phyloP scores from a whole-genome alignment of 75 land plant species.

The Azolla pinnata region DNA sequence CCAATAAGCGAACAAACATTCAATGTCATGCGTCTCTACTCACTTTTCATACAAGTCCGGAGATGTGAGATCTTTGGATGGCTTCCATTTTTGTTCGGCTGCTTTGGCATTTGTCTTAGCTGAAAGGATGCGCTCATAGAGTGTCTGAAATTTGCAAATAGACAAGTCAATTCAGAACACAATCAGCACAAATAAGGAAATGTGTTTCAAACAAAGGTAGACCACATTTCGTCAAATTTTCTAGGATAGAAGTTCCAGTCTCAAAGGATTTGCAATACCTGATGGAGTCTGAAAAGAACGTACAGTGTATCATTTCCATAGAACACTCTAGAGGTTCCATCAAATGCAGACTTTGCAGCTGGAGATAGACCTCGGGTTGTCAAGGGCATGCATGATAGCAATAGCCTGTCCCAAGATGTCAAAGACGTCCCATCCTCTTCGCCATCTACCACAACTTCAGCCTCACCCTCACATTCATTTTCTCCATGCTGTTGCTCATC shows the following conservation, averaged over 20 bases:
- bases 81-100: constrained; percentile 73
- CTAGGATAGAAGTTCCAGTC: neutral
- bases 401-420: constrained; percentile 46
- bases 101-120: constrained; percentile 78
- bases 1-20: neutral
- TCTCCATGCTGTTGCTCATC: constrained; percentile 59
- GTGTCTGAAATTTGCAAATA: too few species aligned
- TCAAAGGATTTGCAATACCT: constrained; percentile 24
- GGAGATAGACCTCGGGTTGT: constrained; percentile 41
- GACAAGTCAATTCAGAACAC: too few species aligned
- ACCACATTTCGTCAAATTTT: too few species aligned
- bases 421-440: constrained; percentile 56
- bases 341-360: constrained; percentile 20
- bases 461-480: constrained; percentile 87
- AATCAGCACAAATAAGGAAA: too few species aligned
- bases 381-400: constrained; percentile 59
- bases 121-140: constrained; percentile 80
- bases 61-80: constrained; percentile 40
- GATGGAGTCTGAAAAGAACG: constrained; percentile 83
- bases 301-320: constrained; percentile 81
- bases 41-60: constrained; percentile 75
- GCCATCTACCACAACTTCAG: constrained; percentile 73
- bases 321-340: constrained; percentile 40
- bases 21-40: neutral
- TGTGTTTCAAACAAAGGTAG: too few species aligned